Evolutionary conservation across 345 rosid species (phyloP).

Genomic region (Clausena lansium): DNA sequence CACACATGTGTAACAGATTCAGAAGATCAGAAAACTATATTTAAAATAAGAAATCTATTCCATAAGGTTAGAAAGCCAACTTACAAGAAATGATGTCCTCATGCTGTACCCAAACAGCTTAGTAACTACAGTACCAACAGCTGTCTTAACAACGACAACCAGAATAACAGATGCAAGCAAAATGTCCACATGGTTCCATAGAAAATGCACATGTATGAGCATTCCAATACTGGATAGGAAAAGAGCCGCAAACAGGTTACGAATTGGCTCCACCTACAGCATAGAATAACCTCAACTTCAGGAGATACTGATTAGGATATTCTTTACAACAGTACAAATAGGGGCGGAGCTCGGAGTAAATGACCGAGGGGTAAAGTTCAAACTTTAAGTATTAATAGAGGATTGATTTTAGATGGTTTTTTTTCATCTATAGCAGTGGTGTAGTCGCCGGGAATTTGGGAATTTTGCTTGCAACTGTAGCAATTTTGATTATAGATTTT

Average conservation of each 20-base stretch:
- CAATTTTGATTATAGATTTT: too few species aligned
- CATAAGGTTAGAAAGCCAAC: constrained; percentile 29
- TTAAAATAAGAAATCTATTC: constrained; percentile 4
- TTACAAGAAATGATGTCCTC: constrained; percentile 86
- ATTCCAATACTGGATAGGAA: constrained; percentile 97
- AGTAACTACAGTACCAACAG: constrained; percentile 60
- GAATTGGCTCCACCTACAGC: constrained; percentile 93
- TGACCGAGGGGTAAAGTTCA: too few species aligned
- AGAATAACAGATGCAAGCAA: constrained; percentile 92
- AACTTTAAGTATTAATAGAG: too few species aligned
- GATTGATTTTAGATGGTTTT: too few species aligned
- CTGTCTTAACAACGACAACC: constrained; percentile 86
- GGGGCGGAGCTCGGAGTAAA: too few species aligned
- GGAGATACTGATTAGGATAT: background rate
- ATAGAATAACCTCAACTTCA: constrained; percentile 10
- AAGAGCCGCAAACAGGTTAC: constrained; percentile 94
- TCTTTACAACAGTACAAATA: background rate
- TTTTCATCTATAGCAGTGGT: too few species aligned
- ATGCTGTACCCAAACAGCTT: constrained; percentile 82
- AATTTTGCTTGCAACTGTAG: too few species aligned
- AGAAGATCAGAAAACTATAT: background rate
- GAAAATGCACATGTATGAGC: constrained; percentile 94
- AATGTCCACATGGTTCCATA: constrained; percentile 99
- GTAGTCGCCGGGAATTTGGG: too few species aligned
- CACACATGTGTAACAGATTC: background rate